Conservation (phyloP, 768 basidiomycete species). For the Cystobasidiopsis lactophilus region DNA sequence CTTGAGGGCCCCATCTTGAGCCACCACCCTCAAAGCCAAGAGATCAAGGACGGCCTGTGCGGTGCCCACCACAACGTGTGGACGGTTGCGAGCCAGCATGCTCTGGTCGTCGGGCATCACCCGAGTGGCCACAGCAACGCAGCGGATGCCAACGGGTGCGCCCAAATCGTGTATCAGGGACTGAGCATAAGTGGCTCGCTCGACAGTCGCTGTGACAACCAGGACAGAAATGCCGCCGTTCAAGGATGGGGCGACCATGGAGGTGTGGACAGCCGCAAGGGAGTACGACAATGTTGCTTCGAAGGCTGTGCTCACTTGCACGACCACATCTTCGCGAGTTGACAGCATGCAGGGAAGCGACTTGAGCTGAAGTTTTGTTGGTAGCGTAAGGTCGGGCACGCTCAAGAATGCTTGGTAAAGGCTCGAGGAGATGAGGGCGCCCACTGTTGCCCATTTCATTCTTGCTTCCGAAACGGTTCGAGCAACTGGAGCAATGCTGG, state of each 20-base stretch:
- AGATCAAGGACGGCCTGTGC: slow-evolving; percentile 88
- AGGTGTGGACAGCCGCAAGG: slow-evolving; percentile 13
- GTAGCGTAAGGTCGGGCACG: slow-evolving; percentile 59
- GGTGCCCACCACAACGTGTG: slow-evolving; percentile 88
- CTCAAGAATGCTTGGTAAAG: not conserved
- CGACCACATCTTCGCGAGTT: slow-evolving; percentile 76
- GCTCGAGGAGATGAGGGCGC: slow-evolving; percentile 35
- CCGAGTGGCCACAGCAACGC: slow-evolving; percentile 54
- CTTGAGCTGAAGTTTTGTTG: slow-evolving; percentile 95
- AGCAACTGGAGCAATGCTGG: no score
- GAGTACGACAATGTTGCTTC: slow-evolving; percentile 5
- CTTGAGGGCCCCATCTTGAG: slow-evolving; percentile 39
- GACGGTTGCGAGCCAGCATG: slow-evolving; percentile 68
- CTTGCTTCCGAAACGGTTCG: no score
- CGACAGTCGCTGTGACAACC: slow-evolving; percentile 92
- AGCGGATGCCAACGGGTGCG: slow-evolving; percentile 68
- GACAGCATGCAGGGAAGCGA: slow-evolving; percentile 84
- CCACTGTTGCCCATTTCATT: not conserved
- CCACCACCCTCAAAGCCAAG: slow-evolving; percentile 33
- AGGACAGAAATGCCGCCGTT: slow-evolving; percentile 27
- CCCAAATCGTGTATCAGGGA: slow-evolving; percentile 88
- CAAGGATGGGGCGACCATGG: slow-evolving; percentile 22
- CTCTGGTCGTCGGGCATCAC: slow-evolving; percentile 56
- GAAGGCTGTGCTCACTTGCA: slow-evolving; percentile 50
- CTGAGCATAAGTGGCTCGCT: slow-evolving; percentile 93